Evolutionary conservation across 2,329 filamentous ascomycete genomes (phyloP).

Genomic region (Passalora sequoiae): DNA sequence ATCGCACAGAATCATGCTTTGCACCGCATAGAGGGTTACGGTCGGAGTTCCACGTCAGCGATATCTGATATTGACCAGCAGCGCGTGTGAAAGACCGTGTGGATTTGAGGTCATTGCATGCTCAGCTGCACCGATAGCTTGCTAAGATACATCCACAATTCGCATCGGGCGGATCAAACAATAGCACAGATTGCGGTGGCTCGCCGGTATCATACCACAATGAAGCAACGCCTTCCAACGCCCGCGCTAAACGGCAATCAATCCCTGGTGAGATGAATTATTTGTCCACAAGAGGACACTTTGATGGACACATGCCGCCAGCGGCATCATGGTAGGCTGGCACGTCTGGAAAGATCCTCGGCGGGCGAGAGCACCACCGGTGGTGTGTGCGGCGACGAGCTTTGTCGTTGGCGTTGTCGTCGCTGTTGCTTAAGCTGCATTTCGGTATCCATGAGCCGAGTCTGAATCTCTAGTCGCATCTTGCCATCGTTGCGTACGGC

Average conservation of each 20-base stretch:
- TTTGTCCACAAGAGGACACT: background rate
- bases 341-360: constrained; percentile 23
- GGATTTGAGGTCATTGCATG: too few species aligned
- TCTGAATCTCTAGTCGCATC: constrained; percentile 49
- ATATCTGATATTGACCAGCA: too few species aligned
- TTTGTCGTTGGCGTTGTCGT: constrained; percentile 11
- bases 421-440: constrained; percentile 43
- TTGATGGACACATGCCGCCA: background rate
- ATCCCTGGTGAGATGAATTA: background rate
- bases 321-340: constrained; percentile 16
- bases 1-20: background rate
- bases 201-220: constrained; percentile 3
- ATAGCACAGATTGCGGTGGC: background rate
- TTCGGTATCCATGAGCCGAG: constrained; percentile 51
- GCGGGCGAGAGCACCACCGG: constrained; percentile 13
- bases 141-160: background rate
- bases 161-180: too few species aligned
- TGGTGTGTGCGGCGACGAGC: constrained; percentile 17
- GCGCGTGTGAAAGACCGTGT: too few species aligned
- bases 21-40: too few species aligned
- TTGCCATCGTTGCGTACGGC: constrained; percentile 44
- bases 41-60: too few species aligned
- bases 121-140: background rate
- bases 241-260: background rate
- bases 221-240: constrained; percentile 6